Evolutionary conservation across 106 monocot genomes (phyloP), one percentile per base, ranked within the genome.

Genomic region (Agapanthus africanus): DNA sequence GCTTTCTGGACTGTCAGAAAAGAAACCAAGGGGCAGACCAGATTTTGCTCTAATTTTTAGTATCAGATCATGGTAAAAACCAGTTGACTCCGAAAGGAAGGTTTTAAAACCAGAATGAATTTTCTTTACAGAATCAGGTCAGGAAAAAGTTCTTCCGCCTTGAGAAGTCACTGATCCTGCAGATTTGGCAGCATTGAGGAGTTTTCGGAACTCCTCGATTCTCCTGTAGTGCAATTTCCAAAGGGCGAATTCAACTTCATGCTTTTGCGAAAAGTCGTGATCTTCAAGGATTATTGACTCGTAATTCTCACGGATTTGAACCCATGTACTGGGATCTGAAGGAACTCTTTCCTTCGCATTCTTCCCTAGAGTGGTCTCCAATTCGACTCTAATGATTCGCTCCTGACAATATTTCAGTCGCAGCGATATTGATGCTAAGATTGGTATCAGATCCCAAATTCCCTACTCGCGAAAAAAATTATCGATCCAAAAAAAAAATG

Each of bases 41-140:
- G 80, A 88, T 35, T 86, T 91, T 19, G 88, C 46, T 68, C 80
- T 83, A 47, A 95, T 91, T 63, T 95, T 95, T 59, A 86, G 80
- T 51, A 91, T 88, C 32, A 95, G 66, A 69, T 95, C 95, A 72
- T 91, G 88, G 68, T 95, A 95, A 66, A 91, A 95, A 35, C 95
- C 95, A 32, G 86, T 88, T 66, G 95, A 83, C 62, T 91, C 95
- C n/a, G 91, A 91, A 59, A 95, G 91, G 65, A 95, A 95, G 37
- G 77, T 80, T 72, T 86, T 95, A 68, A 95, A 88, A 71, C 69
- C 41, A 38, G 85, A 66, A 42, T 79, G 87, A 6, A 88, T 82
- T 77, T 86, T 95, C 73, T 77, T 91, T 40, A 91, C 63, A 7
- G 81, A 77, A 49, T 95, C 95, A 71, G 84, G 54, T 28, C 65